Conservation (phyloP, 495 filamentous ascomycete species). For the Neurospora sp. region DNA sequence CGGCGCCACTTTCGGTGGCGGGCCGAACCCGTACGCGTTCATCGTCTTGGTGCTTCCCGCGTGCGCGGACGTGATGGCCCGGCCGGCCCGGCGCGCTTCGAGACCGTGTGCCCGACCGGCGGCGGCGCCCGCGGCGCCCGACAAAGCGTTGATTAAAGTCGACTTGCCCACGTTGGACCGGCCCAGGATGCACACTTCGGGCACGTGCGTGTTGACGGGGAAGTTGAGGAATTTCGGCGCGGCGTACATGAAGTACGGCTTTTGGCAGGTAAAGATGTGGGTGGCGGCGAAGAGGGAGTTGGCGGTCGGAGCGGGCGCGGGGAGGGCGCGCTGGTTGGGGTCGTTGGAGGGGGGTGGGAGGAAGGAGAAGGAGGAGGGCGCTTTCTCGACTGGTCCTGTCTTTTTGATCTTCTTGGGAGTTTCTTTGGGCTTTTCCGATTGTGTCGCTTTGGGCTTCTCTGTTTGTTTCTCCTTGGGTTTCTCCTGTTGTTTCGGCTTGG, state of each 20-base stretch:
- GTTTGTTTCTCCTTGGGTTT: neutral
- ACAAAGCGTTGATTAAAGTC: constrained; percentile 73
- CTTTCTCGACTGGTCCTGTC: neutral
- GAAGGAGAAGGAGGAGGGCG: constrained; percentile 14
- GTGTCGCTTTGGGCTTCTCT: neutral
- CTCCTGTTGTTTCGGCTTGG: neutral
- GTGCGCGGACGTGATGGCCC: constrained; percentile 57
- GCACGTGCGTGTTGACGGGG: constrained; percentile 40
- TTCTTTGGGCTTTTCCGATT: neutral
- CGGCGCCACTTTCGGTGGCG: constrained; percentile 10
- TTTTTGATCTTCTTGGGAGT: neutral
- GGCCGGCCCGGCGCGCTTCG: constrained; percentile 7
- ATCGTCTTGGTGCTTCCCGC: constrained; percentile 73
- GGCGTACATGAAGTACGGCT: constrained; percentile 59
- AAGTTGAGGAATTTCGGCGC: constrained; percentile 62
- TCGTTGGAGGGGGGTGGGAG: constrained; percentile 24
- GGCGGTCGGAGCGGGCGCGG: constrained; percentile 3
- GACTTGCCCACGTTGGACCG: constrained; percentile 92
- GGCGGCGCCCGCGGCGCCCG: constrained; percentile 33
- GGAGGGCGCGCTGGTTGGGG: constrained; percentile 15
- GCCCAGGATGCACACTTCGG: constrained; percentile 55
- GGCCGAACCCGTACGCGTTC: constrained; percentile 75
- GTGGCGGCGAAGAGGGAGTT: constrained; percentile 29
- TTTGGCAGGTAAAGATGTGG: constrained; percentile 50
- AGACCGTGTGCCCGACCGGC: constrained; percentile 16